Evolutionary conservation across 257 asterid genomes (phyloP).

Genomic region (Fraxinus excelsior): DNA sequence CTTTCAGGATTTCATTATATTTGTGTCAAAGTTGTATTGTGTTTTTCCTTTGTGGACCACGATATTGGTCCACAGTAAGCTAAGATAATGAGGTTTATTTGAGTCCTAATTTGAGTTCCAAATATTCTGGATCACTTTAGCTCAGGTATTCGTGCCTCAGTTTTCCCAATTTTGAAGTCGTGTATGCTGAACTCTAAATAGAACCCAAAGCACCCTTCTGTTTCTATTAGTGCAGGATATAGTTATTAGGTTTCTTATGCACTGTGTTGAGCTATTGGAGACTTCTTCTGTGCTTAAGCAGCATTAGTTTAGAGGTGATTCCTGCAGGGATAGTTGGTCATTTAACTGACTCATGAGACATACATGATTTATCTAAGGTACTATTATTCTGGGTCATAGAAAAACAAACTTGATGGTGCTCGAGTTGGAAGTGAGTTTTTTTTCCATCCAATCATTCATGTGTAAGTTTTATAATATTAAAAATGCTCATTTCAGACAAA

Average conservation of each 20-base stretch:
- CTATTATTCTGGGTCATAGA: neutral
- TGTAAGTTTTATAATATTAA: neutral
- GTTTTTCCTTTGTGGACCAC: neutral
- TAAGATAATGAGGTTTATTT: neutral
- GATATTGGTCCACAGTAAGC: neutral
- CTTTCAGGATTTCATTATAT: too few relatives aligned
- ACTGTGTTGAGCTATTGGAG: neutral
- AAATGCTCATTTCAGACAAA: neutral
- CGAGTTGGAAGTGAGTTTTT: neutral
- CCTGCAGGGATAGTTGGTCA: neutral
- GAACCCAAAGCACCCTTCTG: neutral
- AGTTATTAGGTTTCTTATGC: neutral
- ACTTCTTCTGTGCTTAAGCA: neutral
- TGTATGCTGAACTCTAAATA: neutral
- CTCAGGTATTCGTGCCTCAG: neutral
- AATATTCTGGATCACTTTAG: conserved; percentile 5
- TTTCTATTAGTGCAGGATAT: neutral
- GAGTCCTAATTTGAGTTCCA: conserved; percentile 3
- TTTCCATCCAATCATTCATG: neutral
- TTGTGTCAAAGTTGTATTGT: neutral
- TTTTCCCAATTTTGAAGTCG: neutral
- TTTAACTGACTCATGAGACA: neutral
- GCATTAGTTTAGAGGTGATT: neutral
- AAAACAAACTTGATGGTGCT: neutral
- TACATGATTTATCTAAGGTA: neutral